Evolutionary conservation across 257 asterid genomes (phyloP).

Genomic region (Eucommia ulmoides): DNA sequence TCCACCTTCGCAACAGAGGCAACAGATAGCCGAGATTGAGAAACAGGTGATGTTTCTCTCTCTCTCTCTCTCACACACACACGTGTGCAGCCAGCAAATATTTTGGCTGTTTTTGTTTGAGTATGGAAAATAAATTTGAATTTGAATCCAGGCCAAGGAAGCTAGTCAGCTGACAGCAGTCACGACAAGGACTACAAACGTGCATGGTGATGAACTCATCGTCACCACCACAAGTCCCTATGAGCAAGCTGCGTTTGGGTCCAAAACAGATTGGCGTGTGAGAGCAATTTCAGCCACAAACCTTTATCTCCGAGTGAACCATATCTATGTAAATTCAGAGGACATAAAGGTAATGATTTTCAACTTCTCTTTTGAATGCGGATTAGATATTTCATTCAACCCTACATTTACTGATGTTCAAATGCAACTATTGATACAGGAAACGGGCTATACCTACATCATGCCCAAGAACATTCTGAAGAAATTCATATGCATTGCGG

Average conservation of each 20-base stretch:
- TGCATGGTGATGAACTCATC: conserved; percentile 85
- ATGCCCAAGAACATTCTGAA: conserved; percentile 96
- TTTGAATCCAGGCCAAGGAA: conserved; percentile 61
- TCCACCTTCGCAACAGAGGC: conserved; percentile 98
- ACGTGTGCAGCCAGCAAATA: too few species aligned
- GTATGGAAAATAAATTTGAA: background rate
- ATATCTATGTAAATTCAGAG: conserved; percentile 93
- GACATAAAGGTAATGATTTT: conserved; percentile 73
- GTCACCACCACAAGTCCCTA: conserved; percentile 96
- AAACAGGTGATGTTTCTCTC: too few species aligned
- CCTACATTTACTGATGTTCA: conserved; percentile 7
- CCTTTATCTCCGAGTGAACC: conserved; percentile 93
- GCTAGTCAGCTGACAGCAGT: conserved; percentile 94
- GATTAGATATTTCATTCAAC: too few species aligned
- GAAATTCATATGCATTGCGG: conserved; percentile 96
- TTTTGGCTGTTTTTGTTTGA: too few species aligned
- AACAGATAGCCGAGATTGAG: conserved; percentile 93
- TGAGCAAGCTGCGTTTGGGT: conserved; percentile 78
- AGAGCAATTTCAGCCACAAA: conserved; percentile 98
- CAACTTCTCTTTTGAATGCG: background rate
- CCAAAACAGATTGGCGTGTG: conserved; percentile 99
- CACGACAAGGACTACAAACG: conserved; percentile 87
- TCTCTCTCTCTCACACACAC: too few species aligned
- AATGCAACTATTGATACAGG: conserved; percentile 39
- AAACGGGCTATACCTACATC: conserved; percentile 93